phyloP scores from a whole-genome alignment of 495 filamentous ascomycete species.

The Sabuloglossum arenarium region DNA sequence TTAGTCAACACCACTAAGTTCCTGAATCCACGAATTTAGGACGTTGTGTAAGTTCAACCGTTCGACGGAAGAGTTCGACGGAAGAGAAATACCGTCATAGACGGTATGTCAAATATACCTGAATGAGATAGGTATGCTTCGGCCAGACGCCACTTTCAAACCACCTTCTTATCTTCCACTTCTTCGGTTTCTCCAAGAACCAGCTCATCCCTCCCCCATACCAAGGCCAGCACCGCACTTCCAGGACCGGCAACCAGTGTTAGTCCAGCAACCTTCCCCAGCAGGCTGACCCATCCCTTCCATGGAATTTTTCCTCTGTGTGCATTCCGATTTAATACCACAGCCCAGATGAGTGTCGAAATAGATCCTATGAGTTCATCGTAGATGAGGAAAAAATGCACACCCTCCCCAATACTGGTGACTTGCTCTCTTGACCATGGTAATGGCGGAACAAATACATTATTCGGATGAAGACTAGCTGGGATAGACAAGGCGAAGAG shows the following conservation, averaged over 20 bases:
- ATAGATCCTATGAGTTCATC: conserved; percentile 32
- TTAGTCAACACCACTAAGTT: no score
- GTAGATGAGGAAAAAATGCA: conserved; percentile 33
- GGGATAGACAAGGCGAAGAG: conserved; percentile 18
- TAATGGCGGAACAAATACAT: conserved; percentile 21
- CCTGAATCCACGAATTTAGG: no score
- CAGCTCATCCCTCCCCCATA: conserved; percentile 36
- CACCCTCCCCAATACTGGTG: conserved; percentile 24
- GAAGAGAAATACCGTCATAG: no score
- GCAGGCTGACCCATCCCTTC: conserved; percentile 16
- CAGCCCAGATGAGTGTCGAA: conserved; percentile 33
- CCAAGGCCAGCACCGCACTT: conserved; percentile 27
- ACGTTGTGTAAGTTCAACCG: no score
- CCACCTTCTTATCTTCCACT: neutral
- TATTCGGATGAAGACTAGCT: conserved; percentile 18
- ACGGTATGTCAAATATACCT: no score
- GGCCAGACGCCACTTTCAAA: neutral
- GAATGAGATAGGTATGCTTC: no score
- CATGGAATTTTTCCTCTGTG: conserved; percentile 19
- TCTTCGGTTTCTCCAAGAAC: conserved; percentile 10
- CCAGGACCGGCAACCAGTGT: conserved; percentile 26
- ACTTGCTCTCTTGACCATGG: conserved; percentile 20
- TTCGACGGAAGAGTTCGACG: no score
- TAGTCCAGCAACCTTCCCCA: conserved; percentile 22
- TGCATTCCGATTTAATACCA: conserved; percentile 21